phyloP scores from a whole-genome alignment of 2,329 filamentous ascomycete genomes.

The Xylaria sp. region DNA sequence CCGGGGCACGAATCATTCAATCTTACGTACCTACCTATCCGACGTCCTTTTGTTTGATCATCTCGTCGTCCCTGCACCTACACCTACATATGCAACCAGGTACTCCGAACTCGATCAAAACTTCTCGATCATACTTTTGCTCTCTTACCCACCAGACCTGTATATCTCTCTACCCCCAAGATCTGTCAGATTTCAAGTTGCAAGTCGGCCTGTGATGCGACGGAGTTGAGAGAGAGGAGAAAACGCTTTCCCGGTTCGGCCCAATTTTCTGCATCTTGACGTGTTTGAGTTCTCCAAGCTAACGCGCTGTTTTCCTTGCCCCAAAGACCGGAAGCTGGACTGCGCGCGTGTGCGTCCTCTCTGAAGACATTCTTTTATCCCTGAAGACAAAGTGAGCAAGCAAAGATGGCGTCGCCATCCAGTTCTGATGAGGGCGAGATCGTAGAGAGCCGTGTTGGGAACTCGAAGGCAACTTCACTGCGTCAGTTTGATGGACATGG shows the following conservation, averaged over 20 bases:
- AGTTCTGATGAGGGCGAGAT: slow-evolving; percentile 91
- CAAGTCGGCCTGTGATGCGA: slow-evolving; percentile 41
- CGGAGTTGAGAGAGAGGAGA: slow-evolving; percentile 31
- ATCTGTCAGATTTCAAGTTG: not conserved
- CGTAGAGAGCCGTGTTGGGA: slow-evolving; percentile 73
- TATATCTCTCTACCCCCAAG: not conserved
- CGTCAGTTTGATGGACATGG: slow-evolving; percentile 77
- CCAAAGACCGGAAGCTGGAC: slow-evolving; percentile 43
- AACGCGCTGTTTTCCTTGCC: slow-evolving; percentile 42
- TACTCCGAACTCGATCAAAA: slow-evolving; percentile 14
- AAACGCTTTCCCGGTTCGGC: slow-evolving; percentile 51
- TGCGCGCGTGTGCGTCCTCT: slow-evolving; percentile 38
- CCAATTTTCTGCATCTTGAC: slow-evolving; percentile 49
- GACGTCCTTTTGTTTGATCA: slow-evolving; percentile 29
- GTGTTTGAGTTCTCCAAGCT: slow-evolving; percentile 44
- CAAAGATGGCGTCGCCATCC: slow-evolving; percentile 52
- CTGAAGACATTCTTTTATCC: slow-evolving; percentile 39
- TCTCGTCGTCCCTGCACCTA: slow-evolving; percentile 11
- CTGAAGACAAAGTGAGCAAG: slow-evolving; percentile 47
- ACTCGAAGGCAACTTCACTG: slow-evolving; percentile 88
- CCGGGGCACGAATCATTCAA: slow-evolving; percentile 14
- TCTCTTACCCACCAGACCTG: slow-evolving; percentile 1
- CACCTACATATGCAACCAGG: slow-evolving; percentile 6
- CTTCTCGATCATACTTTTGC: not conserved
- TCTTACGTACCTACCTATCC: not conserved